Conservation (phyloP, 2,329 filamentous ascomycete species). For the Thelonectria discophora region DNA sequence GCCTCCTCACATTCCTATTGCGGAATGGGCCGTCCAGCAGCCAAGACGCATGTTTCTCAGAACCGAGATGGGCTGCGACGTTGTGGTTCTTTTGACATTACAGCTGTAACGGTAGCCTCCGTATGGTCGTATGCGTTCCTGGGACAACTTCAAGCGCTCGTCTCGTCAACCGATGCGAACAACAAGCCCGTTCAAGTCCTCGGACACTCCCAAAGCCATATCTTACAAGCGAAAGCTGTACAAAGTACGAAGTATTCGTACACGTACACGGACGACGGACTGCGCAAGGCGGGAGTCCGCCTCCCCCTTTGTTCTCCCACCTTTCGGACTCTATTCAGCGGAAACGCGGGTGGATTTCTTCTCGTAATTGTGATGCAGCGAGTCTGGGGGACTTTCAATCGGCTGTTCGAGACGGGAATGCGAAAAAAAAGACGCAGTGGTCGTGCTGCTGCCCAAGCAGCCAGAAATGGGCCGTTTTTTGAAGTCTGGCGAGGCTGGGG, state of each 20-base stretch:
- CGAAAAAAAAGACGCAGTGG: neutral
- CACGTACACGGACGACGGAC: too few relatives aligned
- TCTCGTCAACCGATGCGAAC: too few relatives aligned
- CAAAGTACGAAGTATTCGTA: too few relatives aligned
- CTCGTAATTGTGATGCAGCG: neutral
- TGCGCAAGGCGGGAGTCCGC: too few relatives aligned
- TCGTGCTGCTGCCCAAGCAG: neutral
- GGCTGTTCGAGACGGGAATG: neutral
- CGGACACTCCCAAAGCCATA: too few relatives aligned
- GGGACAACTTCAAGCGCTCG: too few relatives aligned
- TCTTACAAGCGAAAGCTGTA: too few relatives aligned
- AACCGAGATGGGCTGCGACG: neutral
- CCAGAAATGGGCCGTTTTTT: neutral
- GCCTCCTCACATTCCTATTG: slow-evolving; percentile 34
- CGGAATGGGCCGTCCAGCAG: slow-evolving; percentile 16
- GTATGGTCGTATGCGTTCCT: too few relatives aligned
- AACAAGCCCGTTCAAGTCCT: too few relatives aligned
- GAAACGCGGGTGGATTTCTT: neutral
- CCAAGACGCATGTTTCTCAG: neutral
- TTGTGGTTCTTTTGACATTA: neutral
- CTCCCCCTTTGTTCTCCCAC: too few relatives aligned
- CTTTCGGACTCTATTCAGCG: neutral
- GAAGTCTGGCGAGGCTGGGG: neutral
- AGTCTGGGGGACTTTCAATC: neutral
- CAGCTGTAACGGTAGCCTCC: too few relatives aligned